Evolutionary conservation across 306 rosid species (phyloP), one percentile per base, ranked within the genome.

Genomic region (Acmispon strigosus): DNA sequence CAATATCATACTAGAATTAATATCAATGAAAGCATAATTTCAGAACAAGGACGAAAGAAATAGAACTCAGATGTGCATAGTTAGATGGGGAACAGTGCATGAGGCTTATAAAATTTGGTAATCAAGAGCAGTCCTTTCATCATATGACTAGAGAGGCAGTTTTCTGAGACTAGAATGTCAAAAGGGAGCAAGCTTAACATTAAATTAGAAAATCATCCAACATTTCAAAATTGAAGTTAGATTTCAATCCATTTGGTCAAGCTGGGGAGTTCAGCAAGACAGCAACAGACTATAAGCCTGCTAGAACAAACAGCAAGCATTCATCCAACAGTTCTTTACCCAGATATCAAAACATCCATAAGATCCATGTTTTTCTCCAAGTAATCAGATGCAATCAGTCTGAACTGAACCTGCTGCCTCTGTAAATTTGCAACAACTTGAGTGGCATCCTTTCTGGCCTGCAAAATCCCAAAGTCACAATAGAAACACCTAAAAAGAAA

Each of bases 391-490:
- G 98, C 96, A 76, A 92, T 88, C 84, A 92, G 77, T 83, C 72
- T 90, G 42, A 87, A 92, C 8, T 86, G 88, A 82, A 92, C 96
- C 74, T 85, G 96, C 65, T 92, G 98, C 75, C 98, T 83, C 68
- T 90, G 96, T 42, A 92, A 84, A 77, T 92, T 92, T 6, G 96
- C 98, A 75, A 92, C 98, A 76, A 92, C 85, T 80, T 92, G 98
- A 63, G 96, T 92, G 9, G 98, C 98, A 76, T 92, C 98, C 73
- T 92, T 92, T 45, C 96, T 78, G 16, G 93, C 90, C 98, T 90
- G 85, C 78, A 79, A 60, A 71, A 81, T 0, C 41, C 15, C 34
- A 48, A 10, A 58, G 14, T 29, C 29, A 69, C 58, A 84, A 57
- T 7, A 27, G 2, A 1, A 27, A 27, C 32, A 3, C 3, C 4